Base-by-base conservation (phyloP, 306 rosid species). In the Vigna hirtella region DNA sequence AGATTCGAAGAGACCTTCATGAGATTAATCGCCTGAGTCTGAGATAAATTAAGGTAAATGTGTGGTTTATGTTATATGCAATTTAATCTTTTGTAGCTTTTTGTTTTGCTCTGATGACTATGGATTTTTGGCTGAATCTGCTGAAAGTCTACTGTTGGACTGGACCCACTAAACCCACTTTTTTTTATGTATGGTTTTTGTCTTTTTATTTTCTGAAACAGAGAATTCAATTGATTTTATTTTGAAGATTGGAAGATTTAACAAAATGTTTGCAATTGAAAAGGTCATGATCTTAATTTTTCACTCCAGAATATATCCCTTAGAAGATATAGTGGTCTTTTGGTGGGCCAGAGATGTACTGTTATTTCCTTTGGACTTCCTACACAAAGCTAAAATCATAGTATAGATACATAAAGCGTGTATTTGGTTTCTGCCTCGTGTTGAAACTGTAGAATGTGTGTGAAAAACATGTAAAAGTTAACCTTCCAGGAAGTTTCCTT, bases 21-120 rank as follows among this genome's bases (percentile, higher is more conserved):
- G 69, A 74, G 81, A 63, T 53, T 81, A 53, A 79, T 28, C 18
- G 73, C 36, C 9, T 48, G 52, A 20, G 32, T 65, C 68, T 55
- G 17, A 50, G 62, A 47, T 50, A 73, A 69, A 69, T 62, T 55
- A 34, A 52, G 72, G 83, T 68, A 50, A 79, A 40, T 8, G 9
- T 61, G 28, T 40, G 0, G 26, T 40, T 38, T 64, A 72, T 74
- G 57, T 48, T 70, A 14, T 42, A 18, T 56, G 73, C 72, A 20
- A 26, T 83, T 57, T 49, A 16, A 55, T 57, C 82, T 85, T 51
- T 26, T 16, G 0, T 71, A 57, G 16, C 26, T 22, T 42, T 61
- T 26, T 30, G 66, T 50, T 78, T 56, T 70, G 13, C 32, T 18
- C 59, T 58, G 38, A 22, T 38, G 34, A 49, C 70, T 70, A 50